Evolutionary conservation across 176 grass and related monocot genomes (phyloP), one percentile per base, ranked within the genome.

Genomic region (Olyra latifolia): DNA sequence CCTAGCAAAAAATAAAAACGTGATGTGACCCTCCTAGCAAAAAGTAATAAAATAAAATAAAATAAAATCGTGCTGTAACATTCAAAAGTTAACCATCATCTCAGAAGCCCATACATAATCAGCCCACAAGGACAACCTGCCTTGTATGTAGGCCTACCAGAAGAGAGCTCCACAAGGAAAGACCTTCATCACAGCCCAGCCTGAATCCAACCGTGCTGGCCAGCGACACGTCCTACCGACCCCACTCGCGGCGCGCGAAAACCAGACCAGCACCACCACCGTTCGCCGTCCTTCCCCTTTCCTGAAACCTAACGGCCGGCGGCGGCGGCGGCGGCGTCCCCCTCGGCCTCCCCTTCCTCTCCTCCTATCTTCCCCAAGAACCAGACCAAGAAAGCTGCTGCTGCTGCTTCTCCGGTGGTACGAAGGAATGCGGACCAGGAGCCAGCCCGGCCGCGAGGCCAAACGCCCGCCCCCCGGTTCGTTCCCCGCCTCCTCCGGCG

Each of bases 371-470:
- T 10, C 46, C 47, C 46, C 35, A 44, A 25, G 46, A 25, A 24
- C 8, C 23, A 35, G 15, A 49, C 27, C 49, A 1, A 22, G 40
- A 57, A 19, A 27, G 12, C 7, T 15, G 12, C 47, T 39, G 55
- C 54, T 61, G 5, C 29, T 16, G 2, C 40, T 76, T 2, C 20
- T 25, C 76, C 41, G 17, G 20, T 11, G 4, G 14, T 10, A 39
- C n/a, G 22, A 2, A 32, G 44, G 20, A 43, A 89, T 93, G 90
- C 76, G 88, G 68, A 93, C 88, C 22, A 84, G 93, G 80, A 84
- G 64, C 77, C 71, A 77, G 52, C 81, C 80, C 67, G 72, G 82
- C 23, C 77, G 63, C 17, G 72, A 67, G 17, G 48, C 44, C 22
- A 52, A 69, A 8, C 9, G 63, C 4, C 66, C 80, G 19, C 73